A percentile compares a stretch with the other conserved stretches of the same genome.
Evolutionary conservation across 2,329 filamentous ascomycete species (phyloP).

Genomic region (Sclerotinia trifoliorum): DNA sequence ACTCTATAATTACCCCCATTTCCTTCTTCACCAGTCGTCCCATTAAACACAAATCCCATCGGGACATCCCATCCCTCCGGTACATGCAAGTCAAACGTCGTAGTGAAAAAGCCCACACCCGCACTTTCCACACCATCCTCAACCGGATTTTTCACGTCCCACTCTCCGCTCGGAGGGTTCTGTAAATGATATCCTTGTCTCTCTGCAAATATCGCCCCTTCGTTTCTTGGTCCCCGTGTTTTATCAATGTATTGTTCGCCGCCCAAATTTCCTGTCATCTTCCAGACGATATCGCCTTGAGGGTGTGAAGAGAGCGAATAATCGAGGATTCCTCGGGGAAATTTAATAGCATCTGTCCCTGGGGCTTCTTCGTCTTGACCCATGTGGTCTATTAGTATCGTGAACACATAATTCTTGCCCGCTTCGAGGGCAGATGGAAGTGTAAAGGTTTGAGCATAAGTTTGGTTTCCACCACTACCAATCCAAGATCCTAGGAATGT

Average conservation of each 20-base stretch:
- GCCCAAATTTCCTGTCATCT: conserved; percentile 65
- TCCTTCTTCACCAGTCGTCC: conserved; percentile 33
- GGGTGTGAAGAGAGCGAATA: conserved; percentile 52
- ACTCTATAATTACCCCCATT: conserved; percentile 52
- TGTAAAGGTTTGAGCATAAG: conserved; percentile 57
- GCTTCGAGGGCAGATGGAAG: conserved; percentile 66
- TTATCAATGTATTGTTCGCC: conserved; percentile 61
- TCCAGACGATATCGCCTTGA: conserved; percentile 57
- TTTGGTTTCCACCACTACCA: conserved; percentile 47
- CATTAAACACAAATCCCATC: conserved; percentile 57
- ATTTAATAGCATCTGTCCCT: conserved; percentile 60
- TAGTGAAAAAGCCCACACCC: conserved; percentile 58
- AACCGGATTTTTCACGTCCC: conserved; percentile 45
- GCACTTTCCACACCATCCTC: conserved; percentile 45
- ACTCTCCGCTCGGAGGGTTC: conserved; percentile 46
- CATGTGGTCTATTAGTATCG: conserved; percentile 68
- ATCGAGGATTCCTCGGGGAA: conserved; percentile 59
- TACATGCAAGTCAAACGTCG: conserved; percentile 55
- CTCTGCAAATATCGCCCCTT: conserved; percentile 63
- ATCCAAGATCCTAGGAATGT: conserved; percentile 60
- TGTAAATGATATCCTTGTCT: conserved; percentile 63
- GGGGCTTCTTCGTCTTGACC: conserved; percentile 65
- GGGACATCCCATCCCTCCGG: conserved; percentile 60
- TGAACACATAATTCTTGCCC: conserved; percentile 56
- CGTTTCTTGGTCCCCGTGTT: conserved; percentile 62